Conservation (phyloP, 192 early-diverging fungal species). For the Linnemannia zychae region DNA sequence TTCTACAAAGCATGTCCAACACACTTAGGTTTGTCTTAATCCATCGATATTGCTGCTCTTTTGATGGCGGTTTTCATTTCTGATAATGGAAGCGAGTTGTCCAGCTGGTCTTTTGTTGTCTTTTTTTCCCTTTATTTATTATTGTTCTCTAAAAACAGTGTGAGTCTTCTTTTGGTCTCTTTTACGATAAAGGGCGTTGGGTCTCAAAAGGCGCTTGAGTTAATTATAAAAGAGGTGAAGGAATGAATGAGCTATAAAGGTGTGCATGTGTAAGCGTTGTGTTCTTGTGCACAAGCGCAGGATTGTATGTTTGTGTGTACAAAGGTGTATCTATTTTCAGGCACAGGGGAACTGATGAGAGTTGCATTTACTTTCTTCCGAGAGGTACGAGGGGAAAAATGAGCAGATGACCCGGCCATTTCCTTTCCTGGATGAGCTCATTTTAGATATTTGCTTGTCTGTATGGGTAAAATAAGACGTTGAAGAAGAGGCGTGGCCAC, state of each 20-base stretch:
- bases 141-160: neutral
- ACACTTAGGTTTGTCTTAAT: neutral
- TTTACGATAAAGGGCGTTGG: too few relatives aligned
- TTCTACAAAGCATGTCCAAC: neutral
- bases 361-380: neutral
- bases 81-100: neutral
- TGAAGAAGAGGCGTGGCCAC: too few relatives aligned
- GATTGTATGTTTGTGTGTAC: too few relatives aligned
- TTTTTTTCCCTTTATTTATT: neutral
- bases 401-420: neutral
- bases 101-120: neutral
- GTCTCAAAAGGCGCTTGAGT: too few relatives aligned
- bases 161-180: too few relatives aligned
- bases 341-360: too few relatives aligned
- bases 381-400: neutral
- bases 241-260: neutral
- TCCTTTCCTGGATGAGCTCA: conserved; percentile 1
- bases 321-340: neutral
- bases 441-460: too few relatives aligned
- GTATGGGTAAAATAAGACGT: too few relatives aligned
- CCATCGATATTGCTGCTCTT: neutral
- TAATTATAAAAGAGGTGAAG: too few relatives aligned
- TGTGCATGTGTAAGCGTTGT: too few relatives aligned
- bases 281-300: too few relatives aligned
- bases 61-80: neutral